A percentile compares a stretch with the other conserved stretches of the same genome.
phyloP scores from a whole-genome alignment of 306 rosid species.

The Purshia tridentata region DNA sequence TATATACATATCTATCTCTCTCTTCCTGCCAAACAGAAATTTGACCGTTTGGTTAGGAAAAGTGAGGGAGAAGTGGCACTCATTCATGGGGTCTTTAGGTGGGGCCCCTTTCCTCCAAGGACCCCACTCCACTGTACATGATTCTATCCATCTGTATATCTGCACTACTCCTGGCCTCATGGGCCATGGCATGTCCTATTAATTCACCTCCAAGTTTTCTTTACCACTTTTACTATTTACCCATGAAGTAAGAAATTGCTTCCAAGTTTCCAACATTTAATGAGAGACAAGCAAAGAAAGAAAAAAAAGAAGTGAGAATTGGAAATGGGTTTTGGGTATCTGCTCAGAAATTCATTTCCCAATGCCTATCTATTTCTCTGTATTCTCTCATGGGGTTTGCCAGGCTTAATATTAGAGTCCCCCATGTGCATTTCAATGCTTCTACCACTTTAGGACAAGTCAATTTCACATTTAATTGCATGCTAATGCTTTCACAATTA shows the following conservation, averaged over 20 bases:
- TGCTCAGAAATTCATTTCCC: slow-evolving; percentile 39
- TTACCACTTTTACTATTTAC: neutral
- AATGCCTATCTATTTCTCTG: slow-evolving; percentile 10
- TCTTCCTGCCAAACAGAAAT: slow-evolving; percentile 12
- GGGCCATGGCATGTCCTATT: too few relatives aligned
- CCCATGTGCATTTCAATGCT: slow-evolving; percentile 21
- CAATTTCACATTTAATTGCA: slow-evolving; percentile 22
- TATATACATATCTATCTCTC: slow-evolving; percentile 19
- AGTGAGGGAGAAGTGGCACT: slow-evolving; percentile 9
- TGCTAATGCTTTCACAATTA: slow-evolving; percentile 7
- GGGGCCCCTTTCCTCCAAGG: neutral
- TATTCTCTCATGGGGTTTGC: slow-evolving; percentile 15
- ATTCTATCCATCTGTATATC: neutral
- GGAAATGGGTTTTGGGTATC: neutral
- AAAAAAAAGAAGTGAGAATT: neutral
- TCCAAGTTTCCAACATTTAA: neutral
- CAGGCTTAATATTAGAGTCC: neutral
- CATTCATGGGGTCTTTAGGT: neutral
- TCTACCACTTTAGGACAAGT: slow-evolving; percentile 17
- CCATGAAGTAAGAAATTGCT: neutral
- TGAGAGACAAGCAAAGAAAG: neutral
- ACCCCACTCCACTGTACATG: slow-evolving; percentile 6
- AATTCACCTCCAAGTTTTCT: too few relatives aligned
- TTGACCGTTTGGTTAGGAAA: slow-evolving; percentile 49
- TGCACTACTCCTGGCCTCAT: too few relatives aligned